phyloP scores from a whole-genome alignment of 2,329 filamentous ascomycete species.

The Fusarium nematophilum region DNA sequence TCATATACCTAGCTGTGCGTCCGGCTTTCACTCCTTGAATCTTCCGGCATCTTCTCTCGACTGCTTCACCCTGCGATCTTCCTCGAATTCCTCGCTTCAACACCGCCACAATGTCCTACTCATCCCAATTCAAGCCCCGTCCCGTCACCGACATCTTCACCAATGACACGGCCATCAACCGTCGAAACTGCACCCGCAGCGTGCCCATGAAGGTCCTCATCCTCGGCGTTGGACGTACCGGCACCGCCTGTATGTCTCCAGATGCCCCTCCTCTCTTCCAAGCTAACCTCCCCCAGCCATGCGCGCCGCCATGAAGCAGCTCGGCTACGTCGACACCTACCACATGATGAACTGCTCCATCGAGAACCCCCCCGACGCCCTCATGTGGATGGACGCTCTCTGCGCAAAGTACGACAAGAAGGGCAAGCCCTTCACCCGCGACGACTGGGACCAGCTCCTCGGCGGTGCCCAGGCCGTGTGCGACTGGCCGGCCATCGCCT shows the following conservation, averaged over 20 bases:
- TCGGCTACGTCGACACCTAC: conserved; percentile 77
- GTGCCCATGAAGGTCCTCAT: conserved; percentile 80
- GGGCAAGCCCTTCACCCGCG: conserved; percentile 64
- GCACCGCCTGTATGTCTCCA: conserved; percentile 71
- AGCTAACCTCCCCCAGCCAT: conserved; percentile 58
- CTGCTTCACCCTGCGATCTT: background rate
- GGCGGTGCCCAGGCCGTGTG: conserved; percentile 75
- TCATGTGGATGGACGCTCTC: conserved; percentile 78
- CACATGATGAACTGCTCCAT: conserved; percentile 79
- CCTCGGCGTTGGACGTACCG: conserved; percentile 76
- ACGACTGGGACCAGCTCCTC: conserved; percentile 76
- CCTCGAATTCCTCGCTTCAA: background rate
- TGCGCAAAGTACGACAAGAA: conserved; percentile 58
- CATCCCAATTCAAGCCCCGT: conserved; percentile 44
- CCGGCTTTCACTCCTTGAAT: background rate
- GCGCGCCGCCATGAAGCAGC: conserved; percentile 71
- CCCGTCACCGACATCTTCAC: conserved; percentile 72
- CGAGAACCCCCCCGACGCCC: conserved; percentile 67
- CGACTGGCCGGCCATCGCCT: conserved; percentile 75
- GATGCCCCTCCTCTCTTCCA: background rate
- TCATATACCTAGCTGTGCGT: background rate
- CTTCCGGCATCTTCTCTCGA: background rate
- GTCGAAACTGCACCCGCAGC: conserved; percentile 70
- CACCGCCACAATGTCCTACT: conserved; percentile 43
- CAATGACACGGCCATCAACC: conserved; percentile 74